Percentiles rank a stretch among this genome's conserved stretches.
Conservation (phyloP, 352 stramenopile species). For the Pythium rhizo-oryzae region DNA sequence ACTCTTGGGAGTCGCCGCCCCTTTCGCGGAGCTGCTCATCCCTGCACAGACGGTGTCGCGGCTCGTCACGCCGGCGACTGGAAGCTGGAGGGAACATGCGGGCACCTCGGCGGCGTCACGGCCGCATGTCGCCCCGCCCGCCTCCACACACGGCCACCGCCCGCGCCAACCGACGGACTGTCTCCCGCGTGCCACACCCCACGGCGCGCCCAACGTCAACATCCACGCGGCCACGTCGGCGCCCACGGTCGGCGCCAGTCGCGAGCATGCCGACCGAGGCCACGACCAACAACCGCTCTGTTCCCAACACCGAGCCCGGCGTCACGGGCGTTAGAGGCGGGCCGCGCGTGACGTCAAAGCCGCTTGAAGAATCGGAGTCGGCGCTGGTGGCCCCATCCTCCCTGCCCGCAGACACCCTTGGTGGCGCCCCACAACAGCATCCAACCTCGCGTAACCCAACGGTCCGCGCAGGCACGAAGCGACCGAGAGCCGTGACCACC, state of each 20-base stretch:
- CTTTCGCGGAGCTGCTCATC: constrained; percentile 5
- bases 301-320: not conserved
- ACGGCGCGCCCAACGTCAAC: not conserved
- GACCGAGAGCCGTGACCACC: not conserved
- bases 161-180: not conserved
- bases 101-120: constrained; percentile 8
- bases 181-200: not conserved
- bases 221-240: not conserved
- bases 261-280: constrained; percentile 1
- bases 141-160: not conserved
- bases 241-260: not conserved
- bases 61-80: constrained; percentile 30
- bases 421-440: not conserved
- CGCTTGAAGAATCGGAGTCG: constrained; percentile 18
- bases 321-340: constrained; percentile 15
- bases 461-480: constrained; percentile 5
- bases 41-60: constrained; percentile 8
- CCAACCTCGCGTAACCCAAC: not conserved
- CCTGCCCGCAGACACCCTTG: not conserved
- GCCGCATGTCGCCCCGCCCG: constrained; percentile 14
- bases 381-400: not conserved
- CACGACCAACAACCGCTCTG: constrained; percentile 1
- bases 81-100: constrained; percentile 19
- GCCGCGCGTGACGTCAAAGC: constrained; percentile 23
- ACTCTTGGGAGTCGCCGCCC: constrained; percentile 17